phyloP scores from a whole-genome alignment of 352 stramenopile species.

The Thraustotheca clavata region DNA sequence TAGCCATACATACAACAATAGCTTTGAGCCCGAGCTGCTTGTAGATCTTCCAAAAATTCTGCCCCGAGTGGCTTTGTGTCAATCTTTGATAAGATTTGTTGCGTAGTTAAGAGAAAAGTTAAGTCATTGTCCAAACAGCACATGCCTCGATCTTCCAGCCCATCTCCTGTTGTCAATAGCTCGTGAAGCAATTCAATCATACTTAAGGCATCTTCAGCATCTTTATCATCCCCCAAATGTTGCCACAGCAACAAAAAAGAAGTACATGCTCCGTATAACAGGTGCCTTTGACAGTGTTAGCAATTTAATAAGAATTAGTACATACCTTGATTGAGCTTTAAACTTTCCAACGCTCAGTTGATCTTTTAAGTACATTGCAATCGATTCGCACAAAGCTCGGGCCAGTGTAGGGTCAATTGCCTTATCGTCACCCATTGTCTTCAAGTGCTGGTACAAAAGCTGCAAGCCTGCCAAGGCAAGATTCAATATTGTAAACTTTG shows the following conservation, averaged over 20 bases:
- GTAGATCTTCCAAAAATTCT: conserved; percentile 27
- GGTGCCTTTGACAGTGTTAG: neutral
- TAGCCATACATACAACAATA: conserved; percentile 70
- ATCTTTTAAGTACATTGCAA: conserved; percentile 11
- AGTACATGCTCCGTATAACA: conserved; percentile 14
- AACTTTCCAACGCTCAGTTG: conserved; percentile 12
- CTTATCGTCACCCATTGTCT: neutral
- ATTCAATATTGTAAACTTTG: neutral
- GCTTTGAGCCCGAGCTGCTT: conserved; percentile 49
- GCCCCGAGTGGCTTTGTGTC: neutral
- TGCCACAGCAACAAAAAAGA: conserved; percentile 13
- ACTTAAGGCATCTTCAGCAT: neutral
- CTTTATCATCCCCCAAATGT: neutral
- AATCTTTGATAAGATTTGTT: neutral
- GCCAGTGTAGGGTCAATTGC: neutral
- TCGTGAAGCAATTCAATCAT: conserved; percentile 16
- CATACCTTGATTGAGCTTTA: neutral
- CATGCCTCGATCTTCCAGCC: conserved; percentile 4
- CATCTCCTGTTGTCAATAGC: conserved; percentile 7
- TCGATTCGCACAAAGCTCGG: neutral
- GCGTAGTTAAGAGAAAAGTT: neutral
- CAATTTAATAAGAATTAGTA: neutral
- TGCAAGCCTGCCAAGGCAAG: conserved; percentile 2
- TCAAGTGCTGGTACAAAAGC: neutral
- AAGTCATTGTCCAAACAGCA: neutral